phyloP scores from a whole-genome alignment of 371 early-diverging fungal species.

The Apophysomyces ossiformis region DNA sequence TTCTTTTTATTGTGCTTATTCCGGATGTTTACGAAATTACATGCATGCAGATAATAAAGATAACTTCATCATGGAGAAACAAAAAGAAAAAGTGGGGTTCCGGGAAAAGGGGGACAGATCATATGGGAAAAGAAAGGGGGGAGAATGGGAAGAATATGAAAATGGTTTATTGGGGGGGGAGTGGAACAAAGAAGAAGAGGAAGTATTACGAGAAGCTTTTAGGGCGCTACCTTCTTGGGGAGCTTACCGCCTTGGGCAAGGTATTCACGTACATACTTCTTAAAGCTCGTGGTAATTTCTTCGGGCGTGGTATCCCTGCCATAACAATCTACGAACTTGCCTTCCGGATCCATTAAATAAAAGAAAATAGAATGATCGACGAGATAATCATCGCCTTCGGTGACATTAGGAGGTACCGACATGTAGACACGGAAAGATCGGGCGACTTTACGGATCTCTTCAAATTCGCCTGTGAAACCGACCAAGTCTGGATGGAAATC shows the following conservation, averaged over 20 bases:
- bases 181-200: no score
- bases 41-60: conserved; percentile 5
- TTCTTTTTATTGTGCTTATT: conserved; percentile 1
- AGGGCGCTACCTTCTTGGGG: conserved; percentile 13
- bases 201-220: background rate
- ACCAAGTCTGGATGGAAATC: conserved; percentile 94
- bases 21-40: background rate
- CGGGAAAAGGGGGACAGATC: no score
- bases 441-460: conserved; percentile 83
- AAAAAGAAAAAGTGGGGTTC: no score
- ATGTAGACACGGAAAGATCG: conserved; percentile 95
- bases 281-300: conserved; percentile 63
- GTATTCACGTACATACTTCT: conserved; percentile 58
- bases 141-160: no score
- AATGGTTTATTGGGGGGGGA: no score
- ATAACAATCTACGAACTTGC: conserved; percentile 89
- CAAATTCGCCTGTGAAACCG: conserved; percentile 90
- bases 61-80: no score
- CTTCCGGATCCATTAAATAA: conserved; percentile 94
- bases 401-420: conserved; percentile 82
- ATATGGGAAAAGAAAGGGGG: background rate
- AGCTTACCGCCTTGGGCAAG: conserved; percentile 49
- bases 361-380: conserved; percentile 99
- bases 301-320: conserved; percentile 77
- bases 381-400: conserved; percentile 90